These are phyloP conservation scores for Arthrobotrys iridis DNA, from an alignment of 2,329 filamentous ascomycete species.

Conservation along the genomic window DNA sequence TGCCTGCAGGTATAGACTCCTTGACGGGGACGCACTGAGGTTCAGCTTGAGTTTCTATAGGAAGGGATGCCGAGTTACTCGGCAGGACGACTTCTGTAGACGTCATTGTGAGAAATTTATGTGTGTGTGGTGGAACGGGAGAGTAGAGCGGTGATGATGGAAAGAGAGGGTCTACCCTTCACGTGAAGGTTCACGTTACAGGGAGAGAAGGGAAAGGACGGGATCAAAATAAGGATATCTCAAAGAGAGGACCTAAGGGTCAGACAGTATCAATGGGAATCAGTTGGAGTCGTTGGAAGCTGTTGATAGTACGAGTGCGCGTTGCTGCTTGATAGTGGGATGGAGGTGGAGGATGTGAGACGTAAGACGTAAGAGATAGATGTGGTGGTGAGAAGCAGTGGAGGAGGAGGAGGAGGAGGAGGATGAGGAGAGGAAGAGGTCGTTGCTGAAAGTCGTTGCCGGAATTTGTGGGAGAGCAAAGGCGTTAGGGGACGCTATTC, in stretches of 20 bases:
- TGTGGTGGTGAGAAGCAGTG: background rate
- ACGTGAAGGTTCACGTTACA: slow-evolving; percentile 11
- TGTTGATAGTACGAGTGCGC: slow-evolving; percentile 1
- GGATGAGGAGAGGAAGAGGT: background rate
- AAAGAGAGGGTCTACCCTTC: background rate
- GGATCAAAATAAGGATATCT: background rate
- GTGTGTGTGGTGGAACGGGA: background rate
- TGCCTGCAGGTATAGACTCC: slow-evolving; percentile 1
- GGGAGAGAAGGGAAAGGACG: background rate
- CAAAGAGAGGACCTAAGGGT: background rate
- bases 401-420: background rate
- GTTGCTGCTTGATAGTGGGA: background rate
- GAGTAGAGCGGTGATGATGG: background rate
- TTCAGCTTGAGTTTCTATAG: background rate
- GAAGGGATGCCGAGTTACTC: slow-evolving; percentile 22
- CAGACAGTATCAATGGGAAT: background rate
- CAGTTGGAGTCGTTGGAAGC: background rate
- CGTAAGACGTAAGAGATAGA: background rate
- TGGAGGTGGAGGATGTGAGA: background rate
- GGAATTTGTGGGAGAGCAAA: background rate
- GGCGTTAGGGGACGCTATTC: slow-evolving; percentile 47
- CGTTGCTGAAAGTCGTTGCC: slow-evolving; percentile 1
- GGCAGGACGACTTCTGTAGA: slow-evolving; percentile 40
- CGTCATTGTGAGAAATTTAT: slow-evolving; percentile 23
- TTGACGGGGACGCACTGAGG: background rate